A percentile compares a stretch with the other conserved stretches of the same genome.
These are phyloP conservation scores for Solanum pimpinellifolium DNA, from an alignment of 257 asterid genomes.

Conservation along the genomic window DNA sequence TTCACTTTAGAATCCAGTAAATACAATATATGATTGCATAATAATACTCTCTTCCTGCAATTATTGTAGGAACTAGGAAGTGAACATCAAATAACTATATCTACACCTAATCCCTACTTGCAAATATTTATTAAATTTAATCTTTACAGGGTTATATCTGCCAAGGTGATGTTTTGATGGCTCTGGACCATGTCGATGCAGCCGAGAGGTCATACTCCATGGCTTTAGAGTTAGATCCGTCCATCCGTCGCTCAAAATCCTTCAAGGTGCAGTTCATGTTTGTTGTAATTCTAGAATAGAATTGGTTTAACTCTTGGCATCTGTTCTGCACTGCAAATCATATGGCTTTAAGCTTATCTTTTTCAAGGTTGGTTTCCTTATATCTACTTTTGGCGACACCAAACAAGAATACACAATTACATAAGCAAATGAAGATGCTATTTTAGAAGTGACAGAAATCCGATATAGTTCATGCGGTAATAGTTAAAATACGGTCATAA, in stretches of 20 bases:
- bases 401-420: background rate
- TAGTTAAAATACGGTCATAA: background rate
- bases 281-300: background rate
- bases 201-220: constrained; percentile 64
- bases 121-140: background rate
- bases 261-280: constrained; percentile 47
- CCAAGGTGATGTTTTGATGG: constrained; percentile 73
- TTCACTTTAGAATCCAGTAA: background rate
- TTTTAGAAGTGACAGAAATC: background rate
- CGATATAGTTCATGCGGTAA: background rate
- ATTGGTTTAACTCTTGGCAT: background rate
- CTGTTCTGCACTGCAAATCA: background rate
- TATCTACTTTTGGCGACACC: background rate
- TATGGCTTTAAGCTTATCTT: background rate
- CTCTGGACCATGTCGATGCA: constrained; percentile 37
- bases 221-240: constrained; percentile 62
- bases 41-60: background rate
- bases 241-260: constrained; percentile 66
- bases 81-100: background rate
- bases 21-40: background rate
- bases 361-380: background rate
- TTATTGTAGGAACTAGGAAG: background rate
- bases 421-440: background rate
- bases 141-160: constrained; percentile 59
- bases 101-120: background rate